Evolutionary conservation across 352 stramenopile genomes (phyloP).

Genomic region (Phytophthora quininea): DNA sequence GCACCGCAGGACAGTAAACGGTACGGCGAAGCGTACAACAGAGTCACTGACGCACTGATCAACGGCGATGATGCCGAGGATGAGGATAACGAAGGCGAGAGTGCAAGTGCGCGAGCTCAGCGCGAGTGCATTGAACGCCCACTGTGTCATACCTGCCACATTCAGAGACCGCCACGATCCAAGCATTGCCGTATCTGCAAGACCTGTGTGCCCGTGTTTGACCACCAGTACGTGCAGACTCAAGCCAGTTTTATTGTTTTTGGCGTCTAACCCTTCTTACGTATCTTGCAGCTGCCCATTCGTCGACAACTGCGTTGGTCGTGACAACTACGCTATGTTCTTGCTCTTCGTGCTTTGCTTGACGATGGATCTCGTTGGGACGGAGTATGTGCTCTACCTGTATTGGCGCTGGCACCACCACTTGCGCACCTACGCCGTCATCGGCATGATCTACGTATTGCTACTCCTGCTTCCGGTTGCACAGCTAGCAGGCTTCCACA

Average conservation of each 20-base stretch:
- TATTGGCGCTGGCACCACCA: slow-evolving; percentile 52
- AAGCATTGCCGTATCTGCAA: slow-evolving; percentile 93
- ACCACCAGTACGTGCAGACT: slow-evolving; percentile 98
- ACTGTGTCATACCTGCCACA: slow-evolving; percentile 86
- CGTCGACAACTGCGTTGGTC: slow-evolving; percentile 98
- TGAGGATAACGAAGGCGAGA: slow-evolving; percentile 26
- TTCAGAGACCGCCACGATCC: slow-evolving; percentile 73
- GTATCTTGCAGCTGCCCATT: slow-evolving; percentile 89
- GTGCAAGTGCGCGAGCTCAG: slow-evolving; percentile 21
- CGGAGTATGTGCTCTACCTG: slow-evolving; percentile 70
- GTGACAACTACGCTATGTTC: slow-evolving; percentile 96
- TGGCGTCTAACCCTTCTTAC: slow-evolving; percentile 15
- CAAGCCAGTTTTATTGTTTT: too few species aligned
- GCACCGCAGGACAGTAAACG: slow-evolving; percentile 37
- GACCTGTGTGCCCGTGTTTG: slow-evolving; percentile 95
- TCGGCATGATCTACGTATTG: slow-evolving; percentile 54
- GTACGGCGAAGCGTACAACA: slow-evolving; percentile 57
- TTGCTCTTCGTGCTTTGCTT: slow-evolving; percentile 64
- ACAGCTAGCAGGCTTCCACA: slow-evolving; percentile 70
- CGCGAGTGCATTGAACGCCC: slow-evolving; percentile 57
- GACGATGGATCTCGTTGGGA: slow-evolving; percentile 45
- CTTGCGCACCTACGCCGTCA: slow-evolving; percentile 31
- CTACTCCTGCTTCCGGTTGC: slow-evolving; percentile 54
- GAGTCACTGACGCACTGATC: slow-evolving; percentile 59
- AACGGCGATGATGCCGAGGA: slow-evolving; percentile 24